phyloP scores from a whole-genome alignment of 108 stramenopile species.

The Asterionellopsis glacialis region DNA sequence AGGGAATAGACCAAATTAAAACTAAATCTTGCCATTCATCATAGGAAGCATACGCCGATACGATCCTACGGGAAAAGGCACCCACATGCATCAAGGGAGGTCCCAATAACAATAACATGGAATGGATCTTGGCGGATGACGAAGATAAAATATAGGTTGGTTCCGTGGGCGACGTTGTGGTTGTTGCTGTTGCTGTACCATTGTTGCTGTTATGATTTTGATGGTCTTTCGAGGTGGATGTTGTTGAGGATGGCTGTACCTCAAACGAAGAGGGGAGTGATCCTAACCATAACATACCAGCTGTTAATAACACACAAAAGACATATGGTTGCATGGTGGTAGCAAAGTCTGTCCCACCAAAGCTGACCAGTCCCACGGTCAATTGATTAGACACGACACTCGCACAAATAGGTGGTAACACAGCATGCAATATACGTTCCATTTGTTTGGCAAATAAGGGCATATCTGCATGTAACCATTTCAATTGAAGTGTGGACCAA shows the following conservation, averaged over 20 bases:
- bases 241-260: too few relatives aligned
- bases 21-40: constrained; percentile 61
- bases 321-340: constrained; percentile 34
- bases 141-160: constrained; percentile 29
- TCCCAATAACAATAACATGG: constrained; percentile 46
- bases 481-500: constrained; percentile 57
- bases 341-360: constrained; percentile 27
- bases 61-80: constrained; percentile 49
- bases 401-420: constrained; percentile 43
- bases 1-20: constrained; percentile 55
- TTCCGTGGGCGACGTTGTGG: too few relatives aligned
- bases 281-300: constrained; percentile 49
- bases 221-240: too few relatives aligned
- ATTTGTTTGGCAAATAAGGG: constrained; percentile 30
- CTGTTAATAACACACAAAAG: constrained; percentile 45
- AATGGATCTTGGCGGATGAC: constrained; percentile 32
- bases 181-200: constrained; percentile 10
- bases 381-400: too few relatives aligned
- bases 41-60: constrained; percentile 51
- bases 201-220: constrained; percentile 9
- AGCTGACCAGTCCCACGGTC: too few relatives aligned
- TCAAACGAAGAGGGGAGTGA: too few relatives aligned
- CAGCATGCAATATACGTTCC: constrained; percentile 50
- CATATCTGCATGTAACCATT: constrained; percentile 42
- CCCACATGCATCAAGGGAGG: constrained; percentile 48